Conservation (phyloP, 2,329 filamentous ascomycete species). For the Clarireedia homoeocarpa region DNA sequence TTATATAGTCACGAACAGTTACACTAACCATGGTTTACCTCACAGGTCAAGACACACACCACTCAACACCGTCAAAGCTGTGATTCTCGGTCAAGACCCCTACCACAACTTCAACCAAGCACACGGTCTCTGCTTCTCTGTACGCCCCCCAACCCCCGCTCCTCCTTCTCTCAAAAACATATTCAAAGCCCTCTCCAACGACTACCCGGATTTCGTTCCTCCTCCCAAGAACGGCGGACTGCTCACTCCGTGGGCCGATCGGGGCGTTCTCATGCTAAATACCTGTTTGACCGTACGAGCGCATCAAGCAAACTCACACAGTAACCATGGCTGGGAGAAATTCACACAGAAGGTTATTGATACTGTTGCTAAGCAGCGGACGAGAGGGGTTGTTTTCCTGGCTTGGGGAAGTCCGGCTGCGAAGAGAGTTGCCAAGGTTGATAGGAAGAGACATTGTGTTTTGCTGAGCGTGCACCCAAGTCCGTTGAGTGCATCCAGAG, state of each 20-base stretch:
- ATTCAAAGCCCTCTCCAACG: conserved; percentile 78
- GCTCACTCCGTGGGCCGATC: conserved; percentile 87
- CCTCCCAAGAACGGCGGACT: conserved; percentile 75
- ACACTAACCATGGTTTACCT: conserved; percentile 16
- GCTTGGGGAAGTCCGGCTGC: conserved; percentile 87
- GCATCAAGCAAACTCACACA: conserved; percentile 79
- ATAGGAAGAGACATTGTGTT: conserved; percentile 68
- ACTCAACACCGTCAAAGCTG: conserved; percentile 78
- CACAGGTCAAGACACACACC: conserved; percentile 87
- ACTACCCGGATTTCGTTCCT: conserved; percentile 72
- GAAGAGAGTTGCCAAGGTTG: conserved; percentile 68
- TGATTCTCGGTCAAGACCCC: conserved; percentile 92
- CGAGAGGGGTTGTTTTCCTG: conserved; percentile 82
- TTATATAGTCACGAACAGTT: not conserved
- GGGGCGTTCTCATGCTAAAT: conserved; percentile 87
- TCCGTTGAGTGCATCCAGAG: conserved; percentile 75
- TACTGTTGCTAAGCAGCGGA: conserved; percentile 68
- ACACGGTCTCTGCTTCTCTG: conserved; percentile 92
- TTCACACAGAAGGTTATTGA: conserved; percentile 93
- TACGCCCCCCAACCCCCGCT: conserved; percentile 78
- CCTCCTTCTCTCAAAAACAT: conserved; percentile 92
- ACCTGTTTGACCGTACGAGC: conserved; percentile 90
- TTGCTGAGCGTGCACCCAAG: conserved; percentile 86
- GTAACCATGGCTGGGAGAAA: conserved; percentile 82
- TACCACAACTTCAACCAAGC: conserved; percentile 96